A percentile compares a stretch with the other conserved stretches of the same genome.
phyloP scores from a whole-genome alignment of 2,329 filamentous ascomycete genomes.

The Cordyceps militaris region DNA sequence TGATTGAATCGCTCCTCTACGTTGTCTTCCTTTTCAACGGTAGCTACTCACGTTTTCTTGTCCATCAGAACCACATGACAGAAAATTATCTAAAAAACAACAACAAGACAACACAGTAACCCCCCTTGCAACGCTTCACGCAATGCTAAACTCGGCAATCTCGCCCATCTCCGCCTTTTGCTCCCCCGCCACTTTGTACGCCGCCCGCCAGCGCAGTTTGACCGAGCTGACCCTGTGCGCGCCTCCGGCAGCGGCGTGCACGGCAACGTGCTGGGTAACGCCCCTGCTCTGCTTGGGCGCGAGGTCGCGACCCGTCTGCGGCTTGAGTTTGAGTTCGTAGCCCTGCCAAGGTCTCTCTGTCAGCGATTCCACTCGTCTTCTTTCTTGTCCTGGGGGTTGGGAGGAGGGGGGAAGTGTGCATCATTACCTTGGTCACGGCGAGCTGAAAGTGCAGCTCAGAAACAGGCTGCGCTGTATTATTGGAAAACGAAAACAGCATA shows the following conservation, averaged over 20 bases:
- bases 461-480: slow-evolving; percentile 64
- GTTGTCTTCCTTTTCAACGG: background rate
- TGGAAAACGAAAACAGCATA: slow-evolving; percentile 77
- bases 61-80: background rate
- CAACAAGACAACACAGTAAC: background rate
- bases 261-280: slow-evolving; percentile 72
- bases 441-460: slow-evolving; percentile 82
- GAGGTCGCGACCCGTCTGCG: slow-evolving; percentile 74
- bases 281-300: slow-evolving; percentile 65
- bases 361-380: background rate
- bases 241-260: slow-evolving; percentile 36
- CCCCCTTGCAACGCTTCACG: slow-evolving; percentile 33
- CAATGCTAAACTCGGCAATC: slow-evolving; percentile 70
- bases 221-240: slow-evolving; percentile 67
- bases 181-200: slow-evolving; percentile 64
- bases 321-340: slow-evolving; percentile 72
- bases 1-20: background rate
- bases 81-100: background rate
- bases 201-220: slow-evolving; percentile 83
- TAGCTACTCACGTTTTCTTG: background rate
- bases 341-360: slow-evolving; percentile 43
- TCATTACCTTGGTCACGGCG: slow-evolving; percentile 73
- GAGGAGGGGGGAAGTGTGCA: slow-evolving; percentile 14
- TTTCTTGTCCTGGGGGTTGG: background rate
- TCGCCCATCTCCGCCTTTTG: slow-evolving; percentile 75